Base-by-base conservation (phyloP, 306 rosid species). In the Quercus parvula region DNA sequence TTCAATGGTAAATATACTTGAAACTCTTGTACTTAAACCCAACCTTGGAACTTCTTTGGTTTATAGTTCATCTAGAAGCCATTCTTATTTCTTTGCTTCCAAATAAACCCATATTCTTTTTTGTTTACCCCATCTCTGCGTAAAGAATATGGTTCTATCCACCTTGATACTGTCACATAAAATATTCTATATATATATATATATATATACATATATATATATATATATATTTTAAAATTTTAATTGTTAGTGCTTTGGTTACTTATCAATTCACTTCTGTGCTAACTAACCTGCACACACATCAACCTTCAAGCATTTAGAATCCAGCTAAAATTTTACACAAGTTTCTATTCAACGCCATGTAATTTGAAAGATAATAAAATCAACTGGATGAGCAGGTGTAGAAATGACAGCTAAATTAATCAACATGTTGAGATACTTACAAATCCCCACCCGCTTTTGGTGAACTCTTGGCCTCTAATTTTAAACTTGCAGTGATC, bases 371-470 rank as follows among this genome's bases (percentile, higher is more conserved):
- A 67, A 35, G 72, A 67, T 19, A 35, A 33, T 20, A 67, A 49
- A 35, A 67, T 24, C 12, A 35, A 38, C n/a, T 33, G 8, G 51
- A 33, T 67, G 1, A 67, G 35, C 49, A 31, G 15, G 51, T 67
- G 49, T 31, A 31, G 49, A 31, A 67, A 31, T 67, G 25, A 18
- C 35, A n/a, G 6, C 20, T 8, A 33, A 67, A 7, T 35, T 7
- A 35, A 67, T 35, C 38, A 33, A 67, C 72, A 6, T n/a, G 59
- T 75, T 38, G 46, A 77, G 9, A 33, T 79, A 79, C 91, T 88
- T 56, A 88, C 91, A 79, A 88, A 88, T 79, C 91, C 91, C 91
- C 88, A 86, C 4, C 88, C 89, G 72, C 86, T 81, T 84, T 77
- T 86, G 66, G 91, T 88, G 85, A 88, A 88, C 13, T 62, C 82